Evolutionary conservation across 176 grass and related monocot species (phyloP).

Genomic region (Elaeis guineensis): DNA sequence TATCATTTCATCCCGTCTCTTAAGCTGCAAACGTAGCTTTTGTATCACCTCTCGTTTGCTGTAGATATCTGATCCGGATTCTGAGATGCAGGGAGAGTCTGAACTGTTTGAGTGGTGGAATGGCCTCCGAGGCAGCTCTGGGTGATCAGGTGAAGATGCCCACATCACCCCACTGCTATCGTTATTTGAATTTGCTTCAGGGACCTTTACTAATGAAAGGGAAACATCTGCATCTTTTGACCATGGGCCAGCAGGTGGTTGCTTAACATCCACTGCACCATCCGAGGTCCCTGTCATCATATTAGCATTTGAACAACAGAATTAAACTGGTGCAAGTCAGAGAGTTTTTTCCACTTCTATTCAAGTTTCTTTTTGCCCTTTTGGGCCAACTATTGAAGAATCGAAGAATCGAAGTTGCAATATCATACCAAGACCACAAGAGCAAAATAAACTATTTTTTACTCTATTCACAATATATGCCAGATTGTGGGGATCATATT

Average conservation of each 20-base stretch:
- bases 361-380: no score
- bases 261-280: slow-evolving; percentile 15
- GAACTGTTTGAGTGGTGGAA: slow-evolving; percentile 39
- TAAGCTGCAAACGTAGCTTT: slow-evolving; percentile 34
- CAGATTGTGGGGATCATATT: no score
- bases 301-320: no score
- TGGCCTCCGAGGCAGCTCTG: slow-evolving; percentile 28
- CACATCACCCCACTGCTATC: slow-evolving; percentile 27
- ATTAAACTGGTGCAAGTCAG: no score
- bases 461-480: no score
- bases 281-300: neutral
- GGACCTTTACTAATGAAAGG: slow-evolving; percentile 24
- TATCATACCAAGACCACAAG: no score
- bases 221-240: slow-evolving; percentile 26
- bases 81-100: slow-evolving; percentile 31
- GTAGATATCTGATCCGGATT: slow-evolving; percentile 51
- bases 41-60: slow-evolving; percentile 46
- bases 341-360: no score
- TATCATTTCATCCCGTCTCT: slow-evolving; percentile 55
- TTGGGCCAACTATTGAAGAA: no score
- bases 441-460: no score
- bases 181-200: slow-evolving; percentile 20
- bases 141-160: slow-evolving; percentile 33
- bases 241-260: neutral
- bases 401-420: no score